These are phyloP conservation scores for Pyronema omphalodes DNA, from an alignment of 495 filamentous ascomycete species.

Conservation along the genomic window DNA sequence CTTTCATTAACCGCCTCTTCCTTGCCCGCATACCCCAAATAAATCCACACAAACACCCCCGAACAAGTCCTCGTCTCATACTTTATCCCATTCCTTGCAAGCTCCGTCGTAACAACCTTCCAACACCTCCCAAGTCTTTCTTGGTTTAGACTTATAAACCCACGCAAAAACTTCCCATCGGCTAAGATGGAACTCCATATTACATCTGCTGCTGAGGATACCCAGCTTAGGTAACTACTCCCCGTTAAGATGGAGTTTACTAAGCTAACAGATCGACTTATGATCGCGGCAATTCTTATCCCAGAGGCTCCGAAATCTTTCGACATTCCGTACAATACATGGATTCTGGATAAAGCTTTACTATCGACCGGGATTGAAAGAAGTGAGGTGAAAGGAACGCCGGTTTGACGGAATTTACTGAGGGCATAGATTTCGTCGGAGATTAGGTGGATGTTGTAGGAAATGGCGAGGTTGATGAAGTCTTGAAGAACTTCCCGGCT, in stretches of 20 bases:
- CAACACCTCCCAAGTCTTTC: neutral
- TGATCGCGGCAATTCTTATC: neutral
- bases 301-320: neutral
- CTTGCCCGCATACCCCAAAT: neutral
- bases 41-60: neutral
- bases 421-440: conserved; percentile 25
- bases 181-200: neutral
- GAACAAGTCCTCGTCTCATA: neutral
- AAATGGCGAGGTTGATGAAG: conserved; percentile 17
- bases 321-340: neutral
- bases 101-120: neutral
- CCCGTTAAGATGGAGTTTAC: neutral
- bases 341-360: neutral
- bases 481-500: conserved; percentile 12
- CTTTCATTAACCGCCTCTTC: neutral
- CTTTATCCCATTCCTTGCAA: neutral
- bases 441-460: conserved; percentile 23
- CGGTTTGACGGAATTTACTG: neutral
- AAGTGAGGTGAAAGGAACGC: neutral
- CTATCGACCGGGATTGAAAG: neutral
- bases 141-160: neutral
- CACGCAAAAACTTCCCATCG: neutral
- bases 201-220: neutral
- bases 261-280: neutral
- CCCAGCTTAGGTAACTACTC: neutral